A percentile compares a stretch with the other conserved stretches of the same genome.
Conservation (phyloP, 805 yeast genomes). For the Candida ovalis region DNA sequence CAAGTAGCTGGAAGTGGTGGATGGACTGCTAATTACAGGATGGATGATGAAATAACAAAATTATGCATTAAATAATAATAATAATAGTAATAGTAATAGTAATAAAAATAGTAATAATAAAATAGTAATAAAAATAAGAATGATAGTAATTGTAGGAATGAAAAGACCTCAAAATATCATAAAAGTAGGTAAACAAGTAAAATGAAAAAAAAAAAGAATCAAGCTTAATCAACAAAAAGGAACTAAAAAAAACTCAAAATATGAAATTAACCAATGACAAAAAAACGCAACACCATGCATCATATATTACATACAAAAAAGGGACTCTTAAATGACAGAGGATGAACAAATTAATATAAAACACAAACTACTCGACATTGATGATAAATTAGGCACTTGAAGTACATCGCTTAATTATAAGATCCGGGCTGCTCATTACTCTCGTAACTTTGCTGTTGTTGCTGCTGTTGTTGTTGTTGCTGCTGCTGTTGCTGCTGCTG, state of each 20-base stretch:
- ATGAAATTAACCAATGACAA: background rate
- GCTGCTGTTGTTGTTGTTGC: slow-evolving; percentile 4
- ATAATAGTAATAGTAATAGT: background rate
- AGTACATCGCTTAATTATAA: background rate
- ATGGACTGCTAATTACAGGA: no score
- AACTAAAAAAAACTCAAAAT: background rate
- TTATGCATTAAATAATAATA: background rate
- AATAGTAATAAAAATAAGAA: background rate
- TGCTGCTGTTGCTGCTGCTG: slow-evolving; percentile 7
- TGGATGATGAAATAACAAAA: background rate
- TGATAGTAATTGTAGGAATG: background rate
- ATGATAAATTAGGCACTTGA: no score
- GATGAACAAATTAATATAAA: background rate
- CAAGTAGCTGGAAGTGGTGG: no score
- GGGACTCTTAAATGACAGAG: background rate
- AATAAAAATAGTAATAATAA: background rate
- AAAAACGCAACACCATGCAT: background rate
- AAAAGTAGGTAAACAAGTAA: background rate
- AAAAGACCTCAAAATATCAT: background rate
- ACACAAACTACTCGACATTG: background rate
- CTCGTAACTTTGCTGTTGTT: slow-evolving; percentile 4
- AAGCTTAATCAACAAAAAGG: background rate
- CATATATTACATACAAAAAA: background rate
- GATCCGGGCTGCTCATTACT: background rate
- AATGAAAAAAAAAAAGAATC: background rate